These are phyloP conservation scores for Fusarium vanettenii DNA, from an alignment of 2,329 filamentous ascomycete genomes.

Conservation along the genomic window DNA sequence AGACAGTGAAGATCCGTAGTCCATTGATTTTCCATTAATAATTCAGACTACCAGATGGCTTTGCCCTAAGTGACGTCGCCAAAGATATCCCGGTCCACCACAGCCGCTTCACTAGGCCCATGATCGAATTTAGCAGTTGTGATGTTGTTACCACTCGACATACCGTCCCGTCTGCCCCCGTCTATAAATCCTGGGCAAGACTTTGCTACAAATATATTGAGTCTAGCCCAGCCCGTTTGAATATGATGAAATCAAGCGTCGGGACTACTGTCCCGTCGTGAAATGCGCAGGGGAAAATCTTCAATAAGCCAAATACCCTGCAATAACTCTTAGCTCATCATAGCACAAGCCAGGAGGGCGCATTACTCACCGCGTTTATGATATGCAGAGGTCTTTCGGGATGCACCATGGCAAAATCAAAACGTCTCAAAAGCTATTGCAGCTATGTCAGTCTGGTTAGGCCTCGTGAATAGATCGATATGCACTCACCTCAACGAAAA, in stretches of 20 bases:
- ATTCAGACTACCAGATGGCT: not conserved
- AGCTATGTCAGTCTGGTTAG: not conserved
- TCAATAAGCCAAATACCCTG: constrained; percentile 29
- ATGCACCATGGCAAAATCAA: constrained; percentile 21
- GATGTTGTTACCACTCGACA: not conserved
- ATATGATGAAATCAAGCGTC: not conserved
- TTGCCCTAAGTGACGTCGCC: not conserved
- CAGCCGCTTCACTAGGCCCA: not conserved
- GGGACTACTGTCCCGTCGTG: not conserved
- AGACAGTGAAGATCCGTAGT: not conserved
- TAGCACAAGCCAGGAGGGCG: rapidly evolving
- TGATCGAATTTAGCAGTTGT: not conserved
- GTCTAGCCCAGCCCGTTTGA: not conserved
- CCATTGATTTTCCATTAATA: not conserved
- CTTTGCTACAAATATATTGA: not conserved
- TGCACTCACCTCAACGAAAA: constrained; percentile 54
- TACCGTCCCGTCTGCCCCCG: not conserved
- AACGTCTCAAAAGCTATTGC: constrained; percentile 23
- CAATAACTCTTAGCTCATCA: not conserved
- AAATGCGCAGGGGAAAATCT: constrained; percentile 15
- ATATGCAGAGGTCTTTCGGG: constrained; percentile 23
- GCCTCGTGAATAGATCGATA: not conserved
- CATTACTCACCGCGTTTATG: constrained; percentile 17
- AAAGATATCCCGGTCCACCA: not conserved
- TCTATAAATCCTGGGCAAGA: not conserved